Evolutionary conservation across 1,139 yeast genomes (phyloP), one percentile per base, ranked within the genome.

Genomic region (Debaryomyces fabryi): DNA sequence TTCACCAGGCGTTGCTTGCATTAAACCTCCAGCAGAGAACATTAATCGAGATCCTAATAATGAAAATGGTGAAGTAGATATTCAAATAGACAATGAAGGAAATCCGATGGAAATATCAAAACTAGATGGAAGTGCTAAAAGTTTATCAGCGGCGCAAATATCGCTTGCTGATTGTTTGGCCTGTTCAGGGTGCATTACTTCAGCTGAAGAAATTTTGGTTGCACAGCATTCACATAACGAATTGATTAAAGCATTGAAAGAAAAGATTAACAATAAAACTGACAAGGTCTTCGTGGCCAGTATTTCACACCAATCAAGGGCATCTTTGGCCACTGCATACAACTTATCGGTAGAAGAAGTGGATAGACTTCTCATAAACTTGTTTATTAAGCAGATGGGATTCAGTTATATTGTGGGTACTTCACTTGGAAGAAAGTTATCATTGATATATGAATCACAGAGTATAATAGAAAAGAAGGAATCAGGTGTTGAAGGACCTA

Each of bases 111-210:
- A 89, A 58, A 88, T 88, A 4, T 79, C 85, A 3, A 67, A 68
- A 52, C 73, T 76, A 42, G 88, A 86, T 53, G 86, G 85, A 6
- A 68, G 72, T 18, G 69, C 75, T 13, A 60, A 65, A 21, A 73
- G 73, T 39, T 74, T 91, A 7, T 79, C 86, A 33, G 86, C 92
- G 42, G 99, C 97, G 0, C 93, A 88, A 58, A 93, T 93, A 45
- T 87, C 96, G 2, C 69, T 93, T 40, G 85, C 92, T 8, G 99
- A 93, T 71, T 93, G 99, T 67, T 73, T 93, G 46, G 99, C 99
- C 0, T 93, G 99, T 62, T 85, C 96, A 3, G 99, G 99, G 1
- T 93, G 99, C 66, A 91, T 93, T 52, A 93, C 99, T 0, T 88
- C 96, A 9, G 96, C 97, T 12, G 99, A 93, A 63, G 96, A 92